A percentile compares a stretch with the other conserved stretches of the same genome.
These are phyloP conservation scores for Cladobotryum protrusum DNA, from an alignment of 2,329 filamentous ascomycete species.

Conservation along the genomic window DNA sequence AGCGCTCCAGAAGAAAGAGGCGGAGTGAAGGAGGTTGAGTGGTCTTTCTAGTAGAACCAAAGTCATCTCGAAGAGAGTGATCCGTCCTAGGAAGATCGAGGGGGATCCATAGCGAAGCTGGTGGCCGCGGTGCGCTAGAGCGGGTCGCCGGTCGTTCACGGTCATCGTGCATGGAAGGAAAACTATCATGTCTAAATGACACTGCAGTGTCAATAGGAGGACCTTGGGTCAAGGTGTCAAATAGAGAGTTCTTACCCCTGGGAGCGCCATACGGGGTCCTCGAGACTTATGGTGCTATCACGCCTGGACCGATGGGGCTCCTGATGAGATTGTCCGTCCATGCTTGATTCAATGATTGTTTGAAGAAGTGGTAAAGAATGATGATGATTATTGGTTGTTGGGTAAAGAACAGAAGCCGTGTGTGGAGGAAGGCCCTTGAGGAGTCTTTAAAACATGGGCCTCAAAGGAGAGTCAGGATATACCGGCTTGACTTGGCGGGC, in stretches of 20 bases:
- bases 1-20: background rate
- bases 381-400: too few relatives aligned
- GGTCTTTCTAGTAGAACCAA: background rate
- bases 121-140: background rate
- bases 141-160: too few relatives aligned
- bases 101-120: background rate
- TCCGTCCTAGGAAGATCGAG: background rate
- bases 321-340: background rate
- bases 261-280: background rate
- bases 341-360: background rate
- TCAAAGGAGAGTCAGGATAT: background rate
- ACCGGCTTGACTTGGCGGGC: background rate
- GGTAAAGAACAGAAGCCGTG: too few relatives aligned
- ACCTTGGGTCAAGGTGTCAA: too few relatives aligned
- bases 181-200: background rate
- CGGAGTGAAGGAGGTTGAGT: background rate
- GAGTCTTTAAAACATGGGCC: background rate
- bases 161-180: too few relatives aligned
- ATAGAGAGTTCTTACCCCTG: background rate
- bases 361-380: too few relatives aligned
- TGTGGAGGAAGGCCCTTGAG: background rate
- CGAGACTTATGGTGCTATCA: slow-evolving; percentile 2
- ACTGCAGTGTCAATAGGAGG: too few relatives aligned
- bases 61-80: background rate
- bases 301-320: background rate